Evolutionary conservation across 129 eudicot species (phyloP).

Genomic region (Flaveria ramosissima): DNA sequence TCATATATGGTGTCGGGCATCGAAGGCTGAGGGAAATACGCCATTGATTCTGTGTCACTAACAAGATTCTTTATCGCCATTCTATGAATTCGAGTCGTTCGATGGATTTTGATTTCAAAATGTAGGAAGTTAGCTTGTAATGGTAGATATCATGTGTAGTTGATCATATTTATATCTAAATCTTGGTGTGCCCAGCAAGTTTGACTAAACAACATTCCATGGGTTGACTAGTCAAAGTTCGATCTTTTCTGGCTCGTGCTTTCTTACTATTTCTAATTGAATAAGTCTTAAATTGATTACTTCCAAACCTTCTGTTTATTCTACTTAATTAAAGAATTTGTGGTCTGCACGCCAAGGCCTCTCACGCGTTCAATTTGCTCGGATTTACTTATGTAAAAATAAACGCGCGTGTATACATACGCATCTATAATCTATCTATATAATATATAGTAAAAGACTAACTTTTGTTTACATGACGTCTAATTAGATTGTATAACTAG

Average conservation of each 20-base stretch:
- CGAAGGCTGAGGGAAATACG: conserved; percentile 23
- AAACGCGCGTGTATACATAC: no score
- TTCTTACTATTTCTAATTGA: background rate
- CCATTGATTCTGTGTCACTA: background rate
- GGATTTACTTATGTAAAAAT: no score
- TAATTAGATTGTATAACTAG: no score
- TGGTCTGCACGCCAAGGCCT: background rate
- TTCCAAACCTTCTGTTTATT: conserved; percentile 3
- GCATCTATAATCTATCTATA: no score
- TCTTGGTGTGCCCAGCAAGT: conserved; percentile 12
- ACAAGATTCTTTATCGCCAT: conserved; percentile 12
- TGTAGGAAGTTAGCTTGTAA: background rate
- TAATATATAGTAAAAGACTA: no score
- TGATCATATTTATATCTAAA: conserved; percentile 12
- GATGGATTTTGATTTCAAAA: background rate
- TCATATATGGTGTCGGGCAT: conserved; percentile 9
- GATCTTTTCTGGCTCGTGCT: background rate
- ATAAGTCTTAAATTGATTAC: conserved; percentile 23
- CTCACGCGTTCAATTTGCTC: no score
- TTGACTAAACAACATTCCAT: conserved; percentile 27
- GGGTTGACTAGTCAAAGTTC: background rate
- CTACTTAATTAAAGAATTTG: background rate
- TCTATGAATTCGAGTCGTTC: background rate
- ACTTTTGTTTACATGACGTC: no score
- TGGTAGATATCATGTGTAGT: background rate